Evolutionary conservation across 495 filamentous ascomycete genomes (phyloP).

Genomic region (Clavariopsis aquatica): DNA sequence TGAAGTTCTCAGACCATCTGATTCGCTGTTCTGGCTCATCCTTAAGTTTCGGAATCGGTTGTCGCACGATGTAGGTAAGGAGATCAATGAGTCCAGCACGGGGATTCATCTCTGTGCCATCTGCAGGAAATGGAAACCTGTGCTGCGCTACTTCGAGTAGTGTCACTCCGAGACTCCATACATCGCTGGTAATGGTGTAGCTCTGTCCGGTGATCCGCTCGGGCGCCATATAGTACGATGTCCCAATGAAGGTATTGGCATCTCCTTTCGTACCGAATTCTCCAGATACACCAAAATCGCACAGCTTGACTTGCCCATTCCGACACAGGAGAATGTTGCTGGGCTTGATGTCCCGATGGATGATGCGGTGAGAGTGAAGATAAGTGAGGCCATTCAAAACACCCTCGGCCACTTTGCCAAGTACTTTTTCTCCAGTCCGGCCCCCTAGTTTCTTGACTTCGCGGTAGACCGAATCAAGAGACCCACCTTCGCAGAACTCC

Average conservation of each 20-base stretch:
- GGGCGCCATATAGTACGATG: conserved; percentile 98
- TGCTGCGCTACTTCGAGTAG: conserved; percentile 97
- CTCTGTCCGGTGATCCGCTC: conserved; percentile 96
- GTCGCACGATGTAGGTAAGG: conserved; percentile 93
- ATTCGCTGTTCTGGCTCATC: conserved; percentile 82
- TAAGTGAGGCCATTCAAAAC: conserved; percentile 94
- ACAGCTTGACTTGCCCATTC: conserved; percentile 91
- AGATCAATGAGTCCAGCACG: conserved; percentile 90
- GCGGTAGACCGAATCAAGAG: conserved; percentile 91
- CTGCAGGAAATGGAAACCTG: conserved; percentile 94
- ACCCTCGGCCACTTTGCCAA: conserved; percentile 97
- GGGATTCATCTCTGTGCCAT: conserved; percentile 87
- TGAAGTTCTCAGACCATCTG: conserved; percentile 93
- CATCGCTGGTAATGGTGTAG: conserved; percentile 97
- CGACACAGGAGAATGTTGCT: conserved; percentile 95
- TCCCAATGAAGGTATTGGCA: conserved; percentile 98
- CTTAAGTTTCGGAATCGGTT: conserved; percentile 93
- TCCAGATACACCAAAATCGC: conserved; percentile 95
- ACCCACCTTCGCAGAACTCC: conserved; percentile 98
- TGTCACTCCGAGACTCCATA: conserved; percentile 96
- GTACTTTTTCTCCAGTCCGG: conserved; percentile 92
- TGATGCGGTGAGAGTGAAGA: conserved; percentile 94
- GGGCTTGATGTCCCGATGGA: conserved; percentile 98
- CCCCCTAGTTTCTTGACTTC: conserved; percentile 95
- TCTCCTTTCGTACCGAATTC: conserved; percentile 98